These are phyloP conservation scores for Cunninghamia lanceolata DNA, from an alignment of 75 land plant genomes.

Conservation along the genomic window DNA sequence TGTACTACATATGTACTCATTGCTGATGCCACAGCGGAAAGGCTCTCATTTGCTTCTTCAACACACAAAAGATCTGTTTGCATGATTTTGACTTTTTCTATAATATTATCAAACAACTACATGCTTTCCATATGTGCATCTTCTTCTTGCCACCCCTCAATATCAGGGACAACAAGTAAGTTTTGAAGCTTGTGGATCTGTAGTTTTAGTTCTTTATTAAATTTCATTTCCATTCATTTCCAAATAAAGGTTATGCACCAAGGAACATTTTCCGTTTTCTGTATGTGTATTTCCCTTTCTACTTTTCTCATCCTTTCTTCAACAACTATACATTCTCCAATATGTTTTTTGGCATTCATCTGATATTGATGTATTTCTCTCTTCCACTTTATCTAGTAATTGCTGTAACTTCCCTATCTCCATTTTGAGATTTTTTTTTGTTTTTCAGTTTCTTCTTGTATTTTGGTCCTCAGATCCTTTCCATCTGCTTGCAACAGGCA, in stretches of 20 bases:
- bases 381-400: background rate
- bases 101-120: background rate
- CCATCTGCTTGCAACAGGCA: background rate
- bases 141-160: background rate
- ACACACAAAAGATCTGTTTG: background rate
- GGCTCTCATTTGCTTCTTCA: conserved; percentile 1
- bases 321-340: background rate
- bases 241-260: background rate
- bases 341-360: conserved; percentile 6
- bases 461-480: background rate
- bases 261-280: background rate
- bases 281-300: background rate
- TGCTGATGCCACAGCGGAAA: background rate
- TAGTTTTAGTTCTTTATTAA: conserved; percentile 6
- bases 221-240: background rate
- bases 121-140: background rate
- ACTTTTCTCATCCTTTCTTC: background rate
- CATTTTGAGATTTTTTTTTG: background rate
- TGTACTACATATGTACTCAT: conserved; percentile 5
- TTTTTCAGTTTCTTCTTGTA: conserved; percentile 6
- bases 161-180: background rate
- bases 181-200: conserved; percentile 6
- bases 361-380: background rate
- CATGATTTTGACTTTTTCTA: background rate
- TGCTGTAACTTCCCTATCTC: conserved; percentile 2